These are phyloP conservation scores for Pythium insidiosum DNA, from an alignment of 352 stramenopile species.

Conservation along the genomic window DNA sequence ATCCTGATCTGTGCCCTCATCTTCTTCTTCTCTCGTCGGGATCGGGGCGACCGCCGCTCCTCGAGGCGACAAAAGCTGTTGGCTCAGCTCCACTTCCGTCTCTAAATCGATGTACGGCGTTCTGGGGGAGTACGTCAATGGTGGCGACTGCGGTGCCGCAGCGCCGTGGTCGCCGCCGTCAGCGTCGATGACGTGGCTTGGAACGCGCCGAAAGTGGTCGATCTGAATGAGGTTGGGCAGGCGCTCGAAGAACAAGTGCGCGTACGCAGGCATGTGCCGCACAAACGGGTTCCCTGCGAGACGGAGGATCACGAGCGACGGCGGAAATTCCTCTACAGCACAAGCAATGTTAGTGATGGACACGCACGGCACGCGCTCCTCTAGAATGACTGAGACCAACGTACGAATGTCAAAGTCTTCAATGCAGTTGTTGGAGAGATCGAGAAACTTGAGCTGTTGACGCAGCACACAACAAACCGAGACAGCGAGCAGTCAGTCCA, in stretches of 20 bases:
- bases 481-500: too few relatives aligned
- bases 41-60: too few relatives aligned
- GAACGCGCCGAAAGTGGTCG: conserved; percentile 34
- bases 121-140: conserved; percentile 13
- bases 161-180: neutral
- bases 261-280: conserved; percentile 43
- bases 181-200: neutral
- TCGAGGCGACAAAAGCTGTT: conserved; percentile 1
- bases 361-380: too few relatives aligned
- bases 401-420: conserved; percentile 52
- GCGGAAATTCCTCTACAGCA: conserved; percentile 31
- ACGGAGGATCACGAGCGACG: conserved; percentile 41
- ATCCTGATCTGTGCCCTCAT: too few relatives aligned
- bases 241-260: conserved; percentile 46
- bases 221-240: conserved; percentile 55
- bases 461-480: neutral
- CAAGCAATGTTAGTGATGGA: neutral
- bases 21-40: conserved; percentile 15
- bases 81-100: conserved; percentile 24
- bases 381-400: neutral
- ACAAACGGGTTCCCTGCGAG: conserved; percentile 53
- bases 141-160: conserved; percentile 5
- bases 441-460: conserved; percentile 62
- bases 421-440: conserved; percentile 71
- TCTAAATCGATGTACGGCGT: conserved; percentile 27